These are phyloP conservation scores for Lumnitzera littorea DNA, from an alignment of 345 rosid genomes.

Conservation along the genomic window DNA sequence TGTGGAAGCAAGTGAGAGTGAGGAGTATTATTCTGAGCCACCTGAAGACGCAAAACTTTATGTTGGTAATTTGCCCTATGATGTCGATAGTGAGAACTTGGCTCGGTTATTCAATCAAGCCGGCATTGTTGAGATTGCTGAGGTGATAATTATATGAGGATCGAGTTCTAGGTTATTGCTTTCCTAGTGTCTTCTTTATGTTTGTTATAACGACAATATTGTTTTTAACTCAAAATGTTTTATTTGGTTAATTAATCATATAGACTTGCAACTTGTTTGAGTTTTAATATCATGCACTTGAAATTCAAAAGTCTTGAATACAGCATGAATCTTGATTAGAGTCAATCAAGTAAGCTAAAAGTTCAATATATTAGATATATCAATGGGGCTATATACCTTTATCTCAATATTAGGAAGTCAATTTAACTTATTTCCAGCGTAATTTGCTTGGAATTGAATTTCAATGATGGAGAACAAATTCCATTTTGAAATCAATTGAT, in stretches of 20 bases:
- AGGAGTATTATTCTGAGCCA: conserved; percentile 34
- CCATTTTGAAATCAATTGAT: background rate
- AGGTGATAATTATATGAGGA: conserved; percentile 31
- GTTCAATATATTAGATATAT: no score
- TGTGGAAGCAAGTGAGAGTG: conserved; percentile 12
- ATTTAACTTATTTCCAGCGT: no score
- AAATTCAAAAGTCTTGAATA: no score
- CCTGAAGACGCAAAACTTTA: conserved; percentile 83
- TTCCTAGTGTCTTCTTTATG: background rate
- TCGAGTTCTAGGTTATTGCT: background rate
- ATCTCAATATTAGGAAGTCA: no score
- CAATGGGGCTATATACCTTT: background rate
- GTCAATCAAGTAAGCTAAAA: no score
- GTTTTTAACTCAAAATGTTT: background rate
- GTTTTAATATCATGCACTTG: no score
- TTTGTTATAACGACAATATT: background rate
- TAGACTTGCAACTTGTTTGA: no score
- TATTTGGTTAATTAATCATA: background rate
- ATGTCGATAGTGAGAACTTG: conserved; percentile 70
- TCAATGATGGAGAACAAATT: background rate
- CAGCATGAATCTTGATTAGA: no score
- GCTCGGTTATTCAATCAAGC: conserved; percentile 86
- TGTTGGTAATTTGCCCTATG: conserved; percentile 81
- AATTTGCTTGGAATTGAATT: no score
- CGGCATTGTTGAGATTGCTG: conserved; percentile 91